Evolutionary conservation across 768 basidiomycete genomes (phyloP).

Genomic region (Lactarius sanguifluus): DNA sequence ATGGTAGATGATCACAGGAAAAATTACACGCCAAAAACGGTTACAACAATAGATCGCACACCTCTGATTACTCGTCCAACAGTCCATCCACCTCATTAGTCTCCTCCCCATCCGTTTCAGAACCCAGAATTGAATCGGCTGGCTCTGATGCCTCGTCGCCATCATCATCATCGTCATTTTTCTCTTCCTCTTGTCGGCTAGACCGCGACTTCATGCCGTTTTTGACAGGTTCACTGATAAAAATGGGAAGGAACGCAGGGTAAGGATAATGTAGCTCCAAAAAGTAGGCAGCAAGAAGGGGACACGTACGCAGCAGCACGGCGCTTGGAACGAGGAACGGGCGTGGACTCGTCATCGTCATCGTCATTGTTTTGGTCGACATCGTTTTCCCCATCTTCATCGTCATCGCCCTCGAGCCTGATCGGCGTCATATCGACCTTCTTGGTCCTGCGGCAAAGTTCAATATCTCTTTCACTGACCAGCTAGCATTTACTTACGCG

Average conservation of each 20-base stretch:
- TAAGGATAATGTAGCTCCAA: conserved; percentile 5
- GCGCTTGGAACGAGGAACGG: conserved; percentile 25
- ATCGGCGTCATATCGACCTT: conserved; percentile 28
- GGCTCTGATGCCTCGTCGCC: conserved; percentile 9
- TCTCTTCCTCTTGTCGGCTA: neutral
- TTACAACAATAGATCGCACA: conserved; percentile 25
- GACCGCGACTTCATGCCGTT: neutral
- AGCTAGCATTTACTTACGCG: conserved; percentile 46
- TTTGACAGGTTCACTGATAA: neutral
- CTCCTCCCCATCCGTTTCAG: conserved; percentile 24
- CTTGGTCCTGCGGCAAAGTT: conserved; percentile 30
- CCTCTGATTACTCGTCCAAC: conserved; percentile 20
- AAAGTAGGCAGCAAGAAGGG: too few relatives aligned
- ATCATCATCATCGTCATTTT: neutral
- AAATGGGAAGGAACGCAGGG: too few relatives aligned
- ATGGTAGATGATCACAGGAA: conserved; percentile 1
- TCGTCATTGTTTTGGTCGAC: conserved; percentile 28
- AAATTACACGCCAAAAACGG: conserved; percentile 7
- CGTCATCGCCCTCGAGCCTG: conserved; percentile 32
- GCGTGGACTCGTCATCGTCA: conserved; percentile 26
- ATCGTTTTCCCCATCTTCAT: conserved; percentile 36
- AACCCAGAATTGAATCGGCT: conserved; percentile 30
- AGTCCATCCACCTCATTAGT: conserved; percentile 29
- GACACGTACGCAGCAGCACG: conserved; percentile 8
- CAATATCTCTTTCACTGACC: conserved; percentile 39